Conservation (phyloP, 306 rosid species). For the Prunus mongolica region DNA sequence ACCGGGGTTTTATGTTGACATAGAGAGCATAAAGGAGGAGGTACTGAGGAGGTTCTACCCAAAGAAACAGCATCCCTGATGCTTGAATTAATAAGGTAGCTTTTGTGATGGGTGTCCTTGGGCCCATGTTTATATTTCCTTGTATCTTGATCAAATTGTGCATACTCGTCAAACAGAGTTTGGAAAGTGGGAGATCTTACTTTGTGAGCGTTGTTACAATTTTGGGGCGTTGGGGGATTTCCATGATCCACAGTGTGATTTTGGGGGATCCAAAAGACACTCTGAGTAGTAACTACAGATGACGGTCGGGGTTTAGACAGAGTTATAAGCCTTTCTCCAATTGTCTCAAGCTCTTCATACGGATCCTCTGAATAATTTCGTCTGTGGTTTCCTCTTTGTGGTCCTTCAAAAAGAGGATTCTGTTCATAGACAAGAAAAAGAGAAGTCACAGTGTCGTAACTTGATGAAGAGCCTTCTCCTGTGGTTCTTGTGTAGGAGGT, state of each 20-base stretch:
- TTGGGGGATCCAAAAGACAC: slow-evolving; percentile 54
- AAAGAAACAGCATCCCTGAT: slow-evolving; percentile 61
- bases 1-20: slow-evolving; percentile 86
- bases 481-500: slow-evolving; percentile 55
- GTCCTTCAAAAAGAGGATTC: slow-evolving; percentile 72
- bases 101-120: slow-evolving; percentile 38
- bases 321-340: slow-evolving; percentile 42
- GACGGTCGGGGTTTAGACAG: slow-evolving; percentile 34
- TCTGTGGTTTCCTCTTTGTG: slow-evolving; percentile 28
- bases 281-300: slow-evolving; percentile 34
- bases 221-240: slow-evolving; percentile 35
- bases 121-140: slow-evolving; percentile 24
- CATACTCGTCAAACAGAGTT: slow-evolving; percentile 39
- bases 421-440: slow-evolving; percentile 69
- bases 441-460: slow-evolving; percentile 56
- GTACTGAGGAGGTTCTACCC: slow-evolving; percentile 63
- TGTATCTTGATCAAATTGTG: slow-evolving; percentile 36
- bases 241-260: slow-evolving; percentile 39
- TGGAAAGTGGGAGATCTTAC: slow-evolving; percentile 50
- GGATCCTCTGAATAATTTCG: slow-evolving; percentile 37
- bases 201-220: slow-evolving; percentile 26
- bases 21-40: slow-evolving; percentile 87
- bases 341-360: slow-evolving; percentile 37
- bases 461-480: slow-evolving; percentile 53
- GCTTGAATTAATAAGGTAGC: slow-evolving; percentile 37